Percentiles rank a stretch among this genome's conserved stretches.
phyloP scores from a whole-genome alignment of 345 rosid species.

The Acer saccharum region DNA sequence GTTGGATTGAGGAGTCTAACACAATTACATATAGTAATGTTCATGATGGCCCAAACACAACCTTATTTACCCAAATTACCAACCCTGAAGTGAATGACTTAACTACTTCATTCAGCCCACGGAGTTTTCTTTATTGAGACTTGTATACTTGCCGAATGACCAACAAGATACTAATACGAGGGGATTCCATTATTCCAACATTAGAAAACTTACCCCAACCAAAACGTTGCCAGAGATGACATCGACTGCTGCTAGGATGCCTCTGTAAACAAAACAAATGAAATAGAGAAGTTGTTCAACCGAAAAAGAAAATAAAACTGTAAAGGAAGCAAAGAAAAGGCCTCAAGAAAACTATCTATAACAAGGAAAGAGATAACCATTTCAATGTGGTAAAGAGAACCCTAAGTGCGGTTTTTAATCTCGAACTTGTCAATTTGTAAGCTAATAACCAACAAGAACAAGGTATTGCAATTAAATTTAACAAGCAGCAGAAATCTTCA shows the following conservation, averaged over 20 bases:
- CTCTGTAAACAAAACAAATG: slow-evolving; percentile 49
- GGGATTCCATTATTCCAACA: not conserved
- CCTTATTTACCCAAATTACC: too few species aligned
- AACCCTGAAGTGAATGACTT: too few species aligned
- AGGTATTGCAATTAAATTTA: not conserved
- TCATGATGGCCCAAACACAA: not conserved
- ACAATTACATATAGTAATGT: not conserved
- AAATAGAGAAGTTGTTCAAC: not conserved
- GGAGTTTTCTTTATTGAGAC: too few species aligned
- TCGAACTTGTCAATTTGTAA: not conserved
- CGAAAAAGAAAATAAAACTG: not conserved
- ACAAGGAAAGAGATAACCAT: not conserved
- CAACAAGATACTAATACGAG: not conserved
- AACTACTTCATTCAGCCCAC: too few species aligned
- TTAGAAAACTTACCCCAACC: slow-evolving; percentile 73
- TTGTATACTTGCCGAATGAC: too few species aligned
- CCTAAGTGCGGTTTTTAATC: not conserved
- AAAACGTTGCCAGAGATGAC: slow-evolving; percentile 63
- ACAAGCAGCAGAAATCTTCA: not conserved
- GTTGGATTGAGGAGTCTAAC: not conserved
- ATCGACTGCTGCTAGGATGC: slow-evolving; percentile 94
- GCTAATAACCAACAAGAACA: not conserved
- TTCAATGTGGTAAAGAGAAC: not conserved
- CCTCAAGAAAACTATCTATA: not conserved
- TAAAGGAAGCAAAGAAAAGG: not conserved